These are phyloP conservation scores for Dicorynia guianensis DNA, from an alignment of 306 rosid genomes.

Conservation along the genomic window DNA sequence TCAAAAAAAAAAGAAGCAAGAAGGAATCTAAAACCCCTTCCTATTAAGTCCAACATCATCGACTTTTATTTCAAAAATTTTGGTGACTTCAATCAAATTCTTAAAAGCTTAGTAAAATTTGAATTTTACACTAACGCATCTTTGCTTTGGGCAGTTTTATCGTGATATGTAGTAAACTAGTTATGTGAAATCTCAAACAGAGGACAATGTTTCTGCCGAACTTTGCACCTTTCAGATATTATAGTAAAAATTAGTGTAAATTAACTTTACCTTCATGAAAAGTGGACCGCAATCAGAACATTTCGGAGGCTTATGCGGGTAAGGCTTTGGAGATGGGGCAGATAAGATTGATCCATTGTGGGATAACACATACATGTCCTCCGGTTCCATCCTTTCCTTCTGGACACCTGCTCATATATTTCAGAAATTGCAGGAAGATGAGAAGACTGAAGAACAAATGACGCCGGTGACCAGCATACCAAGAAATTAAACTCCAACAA, in stretches of 20 bases:
- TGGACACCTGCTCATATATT: constrained; percentile 75
- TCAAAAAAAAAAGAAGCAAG: no score
- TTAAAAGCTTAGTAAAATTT: background rate
- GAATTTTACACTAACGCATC: background rate
- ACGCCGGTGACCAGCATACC: background rate
- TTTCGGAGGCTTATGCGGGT: constrained; percentile 77
- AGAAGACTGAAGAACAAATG: background rate
- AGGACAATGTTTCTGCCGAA: constrained; percentile 18
- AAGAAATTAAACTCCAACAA: background rate
- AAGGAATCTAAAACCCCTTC: background rate
- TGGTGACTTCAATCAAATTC: constrained; percentile 10
- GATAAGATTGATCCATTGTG: constrained; percentile 56
- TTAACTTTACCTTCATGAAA: constrained; percentile 61
- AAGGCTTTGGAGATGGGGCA: constrained; percentile 66
- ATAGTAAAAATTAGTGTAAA: constrained; percentile 9
- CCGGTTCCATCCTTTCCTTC: constrained; percentile 95
- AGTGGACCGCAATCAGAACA: constrained; percentile 74
- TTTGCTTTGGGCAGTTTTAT: background rate
- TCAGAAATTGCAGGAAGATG: background rate
- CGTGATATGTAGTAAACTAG: background rate
- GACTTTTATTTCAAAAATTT: constrained; percentile 13
- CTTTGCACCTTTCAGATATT: background rate
- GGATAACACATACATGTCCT: constrained; percentile 81
- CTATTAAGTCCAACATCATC: background rate
- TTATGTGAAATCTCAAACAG: constrained; percentile 2